These are phyloP conservation scores for Alternaria gansuensis DNA, from an alignment of 2,329 filamentous ascomycete species.

Conservation along the genomic window DNA sequence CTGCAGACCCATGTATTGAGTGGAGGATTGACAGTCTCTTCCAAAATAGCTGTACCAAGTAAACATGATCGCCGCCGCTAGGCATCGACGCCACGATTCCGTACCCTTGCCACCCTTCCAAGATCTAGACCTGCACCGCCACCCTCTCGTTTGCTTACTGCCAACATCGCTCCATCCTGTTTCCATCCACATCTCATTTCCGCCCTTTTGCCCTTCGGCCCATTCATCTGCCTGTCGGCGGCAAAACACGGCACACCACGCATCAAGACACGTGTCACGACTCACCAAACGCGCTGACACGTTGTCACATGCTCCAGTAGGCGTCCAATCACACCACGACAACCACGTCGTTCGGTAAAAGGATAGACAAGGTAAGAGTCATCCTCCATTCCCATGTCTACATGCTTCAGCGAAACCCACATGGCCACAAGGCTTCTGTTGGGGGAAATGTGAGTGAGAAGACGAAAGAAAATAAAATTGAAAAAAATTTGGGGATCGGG, in stretches of 20 bases:
- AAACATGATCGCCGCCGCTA: conserved; percentile 2
- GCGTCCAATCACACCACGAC: conserved; percentile 21
- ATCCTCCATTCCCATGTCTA: neutral
- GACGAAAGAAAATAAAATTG: neutral
- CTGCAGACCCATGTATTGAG: too few species aligned
- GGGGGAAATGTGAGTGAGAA: conserved; percentile 13
- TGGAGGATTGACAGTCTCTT: too few species aligned
- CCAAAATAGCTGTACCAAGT: too few species aligned
- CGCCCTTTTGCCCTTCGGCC: neutral
- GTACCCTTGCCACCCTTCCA: neutral
- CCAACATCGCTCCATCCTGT: neutral
- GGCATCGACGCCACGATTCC: conserved; percentile 1
- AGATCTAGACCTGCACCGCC: conserved; percentile 1
- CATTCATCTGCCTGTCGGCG: neutral
- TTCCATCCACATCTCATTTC: neutral
- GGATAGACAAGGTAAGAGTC: neutral
- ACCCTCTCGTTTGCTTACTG: neutral
- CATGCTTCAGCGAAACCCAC: neutral
- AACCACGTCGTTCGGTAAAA: neutral
- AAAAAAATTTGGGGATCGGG: neutral
- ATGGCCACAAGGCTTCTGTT: conserved; percentile 1
- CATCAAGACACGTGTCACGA: conserved; percentile 15
- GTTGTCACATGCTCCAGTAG: conserved; percentile 28
- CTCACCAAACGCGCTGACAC: conserved; percentile 25
- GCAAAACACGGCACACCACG: conserved; percentile 4